Evolutionary conservation across 768 basidiomycete species (phyloP), one percentile per base, ranked within the genome.

Genomic region (Boletellus ananiceps): DNA sequence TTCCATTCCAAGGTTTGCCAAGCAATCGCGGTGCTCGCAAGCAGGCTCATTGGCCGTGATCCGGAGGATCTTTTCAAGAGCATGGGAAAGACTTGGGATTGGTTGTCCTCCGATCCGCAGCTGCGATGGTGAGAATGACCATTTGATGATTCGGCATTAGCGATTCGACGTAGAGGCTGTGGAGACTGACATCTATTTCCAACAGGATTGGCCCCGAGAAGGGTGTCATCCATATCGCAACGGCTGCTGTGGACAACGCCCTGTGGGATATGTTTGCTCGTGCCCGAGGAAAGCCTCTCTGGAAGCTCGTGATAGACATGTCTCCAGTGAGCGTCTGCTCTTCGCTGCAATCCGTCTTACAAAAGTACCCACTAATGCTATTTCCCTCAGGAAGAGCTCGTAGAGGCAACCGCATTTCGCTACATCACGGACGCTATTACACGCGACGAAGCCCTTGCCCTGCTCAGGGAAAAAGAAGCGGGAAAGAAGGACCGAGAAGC

Each of bases 351-450:
- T 44, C 14, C 19, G 9, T 33, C 23, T 15, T 8, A 14, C 16
- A n/a, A 29, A 40, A 25, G 37, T 5, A 2, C 33, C 44, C 9
- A 33, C 42, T 8, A 18, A 19, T 25, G 16, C n/a, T 38, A n/a
- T n/a, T 19, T 38, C 40, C 19, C 25, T 21, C 57, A 88, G 86
- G 88, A 90, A 68, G 86, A 87, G 60, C 70, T 93, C 14, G 87
- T 94, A 4, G 76, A 75, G 39, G 79, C 88, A 0, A 78, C 83
- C 4, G 79, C 88, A 11, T 94, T 87, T 74, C 78, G 89, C 39
- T 95, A 98, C 67, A 94, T 97, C 61, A 84, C 93, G 2, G 94
- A 98, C 64, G 90, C 82, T 2, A 86, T 98, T 64, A 95, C 93
- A 13, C 84, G 80, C 39, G 92, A 92, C 41, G 94, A 96, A 61